Conservation (phyloP, 805 yeast genomes). For the Zygosaccharomyces bailii region DNA sequence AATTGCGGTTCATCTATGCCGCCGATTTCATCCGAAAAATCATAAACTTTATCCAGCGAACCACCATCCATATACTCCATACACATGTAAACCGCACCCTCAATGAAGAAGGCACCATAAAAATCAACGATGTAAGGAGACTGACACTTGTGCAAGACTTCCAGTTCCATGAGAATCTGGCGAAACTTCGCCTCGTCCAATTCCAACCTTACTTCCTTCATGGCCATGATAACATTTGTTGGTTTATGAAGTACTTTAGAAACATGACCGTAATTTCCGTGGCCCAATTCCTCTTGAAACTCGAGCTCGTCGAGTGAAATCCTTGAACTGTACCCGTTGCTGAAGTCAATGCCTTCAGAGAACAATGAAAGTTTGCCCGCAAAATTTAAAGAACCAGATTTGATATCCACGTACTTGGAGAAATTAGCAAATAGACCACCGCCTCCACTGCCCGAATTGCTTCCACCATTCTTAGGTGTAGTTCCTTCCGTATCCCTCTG, state of each 20-base stretch:
- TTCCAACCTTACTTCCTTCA: constrained; percentile 93
- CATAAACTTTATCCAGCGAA: constrained; percentile 81
- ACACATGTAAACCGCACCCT: constrained; percentile 97
- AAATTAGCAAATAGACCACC: constrained; percentile 75
- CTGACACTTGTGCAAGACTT: constrained; percentile 84
- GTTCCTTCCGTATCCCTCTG: constrained; percentile 32
- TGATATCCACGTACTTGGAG: constrained; percentile 84
- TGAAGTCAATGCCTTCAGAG: constrained; percentile 87
- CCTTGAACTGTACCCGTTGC: constrained; percentile 80
- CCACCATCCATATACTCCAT: constrained; percentile 98
- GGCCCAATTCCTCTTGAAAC: constrained; percentile 82
- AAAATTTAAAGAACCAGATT: constrained; percentile 87
- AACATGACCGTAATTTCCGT: constrained; percentile 96
- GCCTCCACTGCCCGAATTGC: constrained; percentile 26
- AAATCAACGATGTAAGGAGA: constrained; percentile 92
- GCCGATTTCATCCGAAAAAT: constrained; percentile 40
- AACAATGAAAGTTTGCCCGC: constrained; percentile 91
- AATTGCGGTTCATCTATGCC: constrained; percentile 77
- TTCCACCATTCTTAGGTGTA: constrained; percentile 19
- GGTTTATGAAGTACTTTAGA: constrained; percentile 91
- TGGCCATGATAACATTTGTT: constrained; percentile 88
- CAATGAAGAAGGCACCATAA: constrained; percentile 95
- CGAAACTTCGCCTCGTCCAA: constrained; percentile 90
- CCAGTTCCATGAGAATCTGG: constrained; percentile 94
- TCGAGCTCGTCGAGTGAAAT: constrained; percentile 82